Percentiles rank a stretch among this genome's conserved stretches.
Evolutionary conservation across 129 eudicot species (phyloP).

Genomic region (Centella asiatica): DNA sequence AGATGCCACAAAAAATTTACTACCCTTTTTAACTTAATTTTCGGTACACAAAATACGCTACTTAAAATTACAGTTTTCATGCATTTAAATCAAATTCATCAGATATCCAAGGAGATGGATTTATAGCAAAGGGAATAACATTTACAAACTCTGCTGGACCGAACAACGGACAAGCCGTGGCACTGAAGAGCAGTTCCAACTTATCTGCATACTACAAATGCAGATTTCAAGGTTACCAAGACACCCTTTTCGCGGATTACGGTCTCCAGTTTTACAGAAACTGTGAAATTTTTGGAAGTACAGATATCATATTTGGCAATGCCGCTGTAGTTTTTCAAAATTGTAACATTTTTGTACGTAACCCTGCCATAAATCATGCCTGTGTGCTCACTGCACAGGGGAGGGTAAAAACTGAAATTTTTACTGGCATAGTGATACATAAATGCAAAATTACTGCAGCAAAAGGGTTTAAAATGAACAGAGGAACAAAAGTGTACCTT

Average conservation of each 20-base stretch:
- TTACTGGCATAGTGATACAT: conserved; percentile 9
- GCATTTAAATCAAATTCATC: neutral
- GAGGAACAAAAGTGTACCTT: conserved; percentile 3
- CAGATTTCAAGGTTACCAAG: conserved; percentile 15
- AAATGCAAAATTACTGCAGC: conserved; percentile 3
- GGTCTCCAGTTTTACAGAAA: conserved; percentile 15
- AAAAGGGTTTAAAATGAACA: neutral
- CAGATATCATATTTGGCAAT: conserved; percentile 15
- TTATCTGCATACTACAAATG: conserved; percentile 14
- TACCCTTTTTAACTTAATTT: neutral
- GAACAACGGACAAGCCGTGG: conserved; percentile 13
- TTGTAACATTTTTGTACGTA: neutral
- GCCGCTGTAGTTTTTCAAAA: conserved; percentile 14
- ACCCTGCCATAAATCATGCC: neutral
- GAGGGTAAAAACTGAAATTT: neutral
- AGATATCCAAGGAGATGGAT: conserved; percentile 17
- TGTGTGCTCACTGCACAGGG: conserved; percentile 16
- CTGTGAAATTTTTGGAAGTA: conserved; percentile 8
- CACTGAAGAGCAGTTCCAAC: conserved; percentile 8
- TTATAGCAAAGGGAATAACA: conserved; percentile 8
- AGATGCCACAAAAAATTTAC: too few relatives aligned
- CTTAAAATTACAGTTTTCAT: neutral
- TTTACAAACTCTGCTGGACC: conserved; percentile 17
- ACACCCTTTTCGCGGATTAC: neutral
- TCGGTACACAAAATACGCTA: neutral